A percentile compares a stretch with the other conserved stretches of the same genome.
These are phyloP conservation scores for Xylaria sp. DNA, from an alignment of 2,329 filamentous ascomycete genomes.

Conservation along the genomic window DNA sequence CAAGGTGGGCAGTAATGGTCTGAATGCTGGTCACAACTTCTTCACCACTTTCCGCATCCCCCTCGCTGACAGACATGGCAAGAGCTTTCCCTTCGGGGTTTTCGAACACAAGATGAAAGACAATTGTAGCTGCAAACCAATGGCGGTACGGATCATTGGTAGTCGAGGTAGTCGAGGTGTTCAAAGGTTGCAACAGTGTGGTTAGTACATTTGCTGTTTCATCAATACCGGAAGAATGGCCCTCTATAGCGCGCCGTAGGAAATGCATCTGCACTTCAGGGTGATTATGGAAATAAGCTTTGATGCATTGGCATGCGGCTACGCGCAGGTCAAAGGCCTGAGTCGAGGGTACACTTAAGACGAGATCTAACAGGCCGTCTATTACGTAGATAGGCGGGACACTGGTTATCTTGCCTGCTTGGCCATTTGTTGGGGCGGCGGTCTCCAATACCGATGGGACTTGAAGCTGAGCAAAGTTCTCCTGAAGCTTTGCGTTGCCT, in stretches of 20 bases:
- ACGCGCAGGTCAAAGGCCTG: slow-evolving; percentile 80
- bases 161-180: slow-evolving; percentile 62
- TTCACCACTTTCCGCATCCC: slow-evolving; percentile 86
- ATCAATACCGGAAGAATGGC: slow-evolving; percentile 76
- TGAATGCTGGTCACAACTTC: slow-evolving; percentile 96
- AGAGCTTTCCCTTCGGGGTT: slow-evolving; percentile 78
- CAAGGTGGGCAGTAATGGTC: slow-evolving; percentile 82
- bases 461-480: slow-evolving; percentile 85
- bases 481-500: slow-evolving; percentile 79
- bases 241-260: slow-evolving; percentile 84
- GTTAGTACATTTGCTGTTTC: slow-evolving; percentile 89
- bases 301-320: slow-evolving; percentile 87
- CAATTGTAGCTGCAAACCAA: slow-evolving; percentile 88
- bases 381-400: slow-evolving; percentile 81
- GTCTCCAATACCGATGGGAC: slow-evolving; percentile 66
- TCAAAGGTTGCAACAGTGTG: slow-evolving; percentile 73
- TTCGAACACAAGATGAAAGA: slow-evolving; percentile 85
- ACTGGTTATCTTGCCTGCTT: slow-evolving; percentile 53
- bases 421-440: slow-evolving; percentile 45
- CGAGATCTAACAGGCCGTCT: slow-evolving; percentile 85
- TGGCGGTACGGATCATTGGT: slow-evolving; percentile 80
- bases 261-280: slow-evolving; percentile 84
- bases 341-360: slow-evolving; percentile 69
- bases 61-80: slow-evolving; percentile 84
- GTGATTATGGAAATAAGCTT: slow-evolving; percentile 89